Evolutionary conservation across 257 asterid species (phyloP).

Genomic region (Jacaranda copaia): DNA sequence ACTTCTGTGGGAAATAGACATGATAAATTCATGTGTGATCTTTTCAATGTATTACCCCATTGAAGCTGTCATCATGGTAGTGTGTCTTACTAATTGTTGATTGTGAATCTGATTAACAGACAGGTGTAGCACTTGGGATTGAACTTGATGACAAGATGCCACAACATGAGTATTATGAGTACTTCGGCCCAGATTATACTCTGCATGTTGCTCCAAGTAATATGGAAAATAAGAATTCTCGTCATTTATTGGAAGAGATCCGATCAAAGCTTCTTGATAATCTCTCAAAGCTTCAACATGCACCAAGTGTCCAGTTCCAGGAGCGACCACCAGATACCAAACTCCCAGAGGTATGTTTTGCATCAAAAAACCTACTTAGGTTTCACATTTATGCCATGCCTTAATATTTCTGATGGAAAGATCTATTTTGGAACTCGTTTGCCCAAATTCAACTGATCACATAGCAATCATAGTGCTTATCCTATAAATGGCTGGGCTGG

Average conservation of each 20-base stretch:
- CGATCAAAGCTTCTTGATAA: constrained; percentile 68
- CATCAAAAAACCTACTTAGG: constrained; percentile 31
- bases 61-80: constrained; percentile 6
- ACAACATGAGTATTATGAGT: constrained; percentile 69
- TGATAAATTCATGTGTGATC: constrained; percentile 2
- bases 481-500: neutral
- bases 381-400: constrained; percentile 19
- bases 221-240: constrained; percentile 73
- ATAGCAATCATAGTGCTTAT: no score
- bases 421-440: constrained; percentile 1
- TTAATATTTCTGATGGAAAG: neutral
- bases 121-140: constrained; percentile 72
- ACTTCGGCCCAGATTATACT: constrained; percentile 70
- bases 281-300: constrained; percentile 71
- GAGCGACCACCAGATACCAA: constrained; percentile 73
- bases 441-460: neutral
- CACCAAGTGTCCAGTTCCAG: constrained; percentile 76
- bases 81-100: constrained; percentile 35
- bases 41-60: neutral
- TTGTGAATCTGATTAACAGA: constrained; percentile 47
- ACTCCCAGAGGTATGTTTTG: constrained; percentile 60
- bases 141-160: constrained; percentile 77
- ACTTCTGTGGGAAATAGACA: neutral
- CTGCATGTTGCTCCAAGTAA: constrained; percentile 76
- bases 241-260: constrained; percentile 61